Percentiles rank a stretch among this genome's conserved stretches.
Conservation (phyloP, 129 eudicot species). For the Oenanthe sinensis region DNA sequence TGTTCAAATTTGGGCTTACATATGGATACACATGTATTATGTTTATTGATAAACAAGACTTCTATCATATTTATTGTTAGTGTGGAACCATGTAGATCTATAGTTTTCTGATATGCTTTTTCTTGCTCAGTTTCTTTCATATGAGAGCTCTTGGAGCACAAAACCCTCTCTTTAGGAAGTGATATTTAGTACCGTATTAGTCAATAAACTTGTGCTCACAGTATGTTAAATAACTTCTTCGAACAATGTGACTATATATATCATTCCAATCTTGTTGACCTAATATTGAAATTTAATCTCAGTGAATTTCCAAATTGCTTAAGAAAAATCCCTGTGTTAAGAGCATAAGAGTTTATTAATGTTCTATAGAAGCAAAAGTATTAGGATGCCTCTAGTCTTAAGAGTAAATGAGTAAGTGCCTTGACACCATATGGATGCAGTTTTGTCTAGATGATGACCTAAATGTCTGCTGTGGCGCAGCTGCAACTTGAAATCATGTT, state of each 20-base stretch:
- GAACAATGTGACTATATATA: neutral
- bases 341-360: neutral
- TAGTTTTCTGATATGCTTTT: neutral
- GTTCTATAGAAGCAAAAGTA: neutral
- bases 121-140: neutral
- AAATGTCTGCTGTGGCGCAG: too few relatives aligned
- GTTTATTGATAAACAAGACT: neutral
- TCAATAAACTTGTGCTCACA: neutral
- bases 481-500: too few relatives aligned
- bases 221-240: neutral
- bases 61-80: neutral
- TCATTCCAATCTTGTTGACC: neutral
- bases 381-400: neutral
- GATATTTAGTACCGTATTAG: neutral
- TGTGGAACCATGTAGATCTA: neutral
- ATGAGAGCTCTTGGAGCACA: neutral
- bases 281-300: neutral
- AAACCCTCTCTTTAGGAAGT: neutral
- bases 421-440: neutral
- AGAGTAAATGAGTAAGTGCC: neutral
- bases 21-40: neutral
- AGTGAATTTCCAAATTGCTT: neutral
- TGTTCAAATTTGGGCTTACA: neutral
- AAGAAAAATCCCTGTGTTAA: neutral
- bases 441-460: too few relatives aligned